Evolutionary conservation across 2,329 filamentous ascomycete genomes (phyloP).

Genomic region (Hirsutella rhossiliensis): DNA sequence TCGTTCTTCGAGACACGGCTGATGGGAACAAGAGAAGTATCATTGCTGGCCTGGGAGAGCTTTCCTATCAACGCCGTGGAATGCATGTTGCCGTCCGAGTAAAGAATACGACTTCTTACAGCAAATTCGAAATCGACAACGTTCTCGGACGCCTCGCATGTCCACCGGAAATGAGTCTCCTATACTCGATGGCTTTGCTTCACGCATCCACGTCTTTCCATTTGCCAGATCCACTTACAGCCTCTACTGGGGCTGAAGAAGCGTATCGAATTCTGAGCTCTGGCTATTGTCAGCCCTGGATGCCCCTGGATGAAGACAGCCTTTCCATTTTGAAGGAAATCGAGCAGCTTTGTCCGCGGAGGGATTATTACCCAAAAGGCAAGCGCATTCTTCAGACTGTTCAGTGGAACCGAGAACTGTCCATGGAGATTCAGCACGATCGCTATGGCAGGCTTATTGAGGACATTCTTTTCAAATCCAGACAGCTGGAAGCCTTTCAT

Average conservation of each 20-base stretch:
- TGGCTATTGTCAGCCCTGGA: neutral
- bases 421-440: neutral
- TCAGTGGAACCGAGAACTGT: neutral
- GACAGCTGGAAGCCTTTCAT: neutral
- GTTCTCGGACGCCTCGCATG: neutral
- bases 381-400: neutral
- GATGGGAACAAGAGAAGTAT: slow-evolving; percentile 34
- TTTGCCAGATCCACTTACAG: neutral
- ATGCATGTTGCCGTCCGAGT: slow-evolving; percentile 24
- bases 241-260: neutral
- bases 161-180: neutral
- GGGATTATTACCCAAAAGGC: neutral
- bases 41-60: slow-evolving; percentile 36
- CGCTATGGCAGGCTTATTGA: neutral
- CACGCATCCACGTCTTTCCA: slow-evolving; percentile 1
- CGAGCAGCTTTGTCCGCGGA: neutral
- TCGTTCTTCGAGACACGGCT: slow-evolving; percentile 36
- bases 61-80: slow-evolving; percentile 15
- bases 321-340: neutral
- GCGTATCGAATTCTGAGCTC: neutral
- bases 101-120: neutral
- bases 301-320: neutral
- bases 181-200: neutral
- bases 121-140: neutral
- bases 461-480: neutral